Evolutionary conservation across 345 rosid species (phyloP), one percentile per base, ranked within the genome.

Genomic region (Eutrema yunnanense): DNA sequence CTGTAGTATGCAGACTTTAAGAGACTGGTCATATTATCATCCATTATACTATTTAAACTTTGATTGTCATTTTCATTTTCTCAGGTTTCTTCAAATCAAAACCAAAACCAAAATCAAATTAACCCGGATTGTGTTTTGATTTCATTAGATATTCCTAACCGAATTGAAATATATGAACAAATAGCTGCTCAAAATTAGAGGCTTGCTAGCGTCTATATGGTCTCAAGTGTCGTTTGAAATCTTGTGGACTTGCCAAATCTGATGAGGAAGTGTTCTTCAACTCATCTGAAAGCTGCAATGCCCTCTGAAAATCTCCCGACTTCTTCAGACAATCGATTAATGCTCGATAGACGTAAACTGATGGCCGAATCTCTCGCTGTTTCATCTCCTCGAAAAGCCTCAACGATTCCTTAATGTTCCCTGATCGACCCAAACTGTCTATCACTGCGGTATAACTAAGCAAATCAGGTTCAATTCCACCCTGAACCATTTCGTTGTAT

Each of bases 381-480:
- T 88, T 92, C 96, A 92, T 90, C 76, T 92, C 90, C 29, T 63
- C 74, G 52, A 92, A 87, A 66, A 88, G 89, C 76, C 85, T 85
- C 73, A 87, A 34, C 2, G 93, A 77, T 70, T 79, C 87, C 69
- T 86, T 81, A 33, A 74, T 38, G 42, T 92, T 85, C 72, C 96
- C 96, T 0, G 90, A 82, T 37, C 86, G 87, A 60, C 96, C 96
- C 72, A 90, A 83, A 58, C 87, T 50, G 69, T 86, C 87, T 70
- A 92, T 90, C 73, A 87, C 69, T 29, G 96, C 92, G 2, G 89
- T 88, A 72, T 88, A 92, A 16, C 93, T 87, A 44, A 92, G 95
- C 79, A 92, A 81, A 83, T 92, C 96, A 0, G 92, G 87, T 61
- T 79, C 82, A 47, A 86, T 67, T 50, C 92, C 89, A 54, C 75